Conservation (phyloP, 2,329 filamentous ascomycete genomes). For the Apiospora rasikravindrae region DNA sequence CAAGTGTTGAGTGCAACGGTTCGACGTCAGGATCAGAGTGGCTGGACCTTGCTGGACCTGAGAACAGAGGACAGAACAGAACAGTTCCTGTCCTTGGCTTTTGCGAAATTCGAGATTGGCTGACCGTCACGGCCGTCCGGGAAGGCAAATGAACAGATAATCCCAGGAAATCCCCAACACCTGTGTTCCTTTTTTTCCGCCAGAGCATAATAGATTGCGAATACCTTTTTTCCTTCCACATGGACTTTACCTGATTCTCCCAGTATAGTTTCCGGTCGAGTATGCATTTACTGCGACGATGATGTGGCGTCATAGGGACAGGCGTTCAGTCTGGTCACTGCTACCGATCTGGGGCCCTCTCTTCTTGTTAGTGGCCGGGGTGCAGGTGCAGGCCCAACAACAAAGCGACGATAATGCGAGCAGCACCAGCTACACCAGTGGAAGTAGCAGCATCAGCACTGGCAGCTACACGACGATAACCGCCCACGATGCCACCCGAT, state of each 20-base stretch:
- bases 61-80: neutral
- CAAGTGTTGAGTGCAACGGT: conserved; percentile 16
- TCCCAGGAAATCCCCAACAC: neutral
- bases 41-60: neutral
- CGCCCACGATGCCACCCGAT: neutral
- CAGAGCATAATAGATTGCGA: neutral
- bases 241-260: conserved; percentile 9
- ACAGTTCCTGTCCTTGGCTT: neutral
- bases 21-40: conserved; percentile 5
- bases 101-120: conserved; percentile 1
- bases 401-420: neutral
- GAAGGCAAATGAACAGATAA: neutral
- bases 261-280: conserved; percentile 3
- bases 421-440: neutral
- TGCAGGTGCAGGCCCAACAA: conserved; percentile 18
- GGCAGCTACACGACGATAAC: neutral
- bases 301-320: conserved; percentile 20
- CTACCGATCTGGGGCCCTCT: conserved; percentile 8
- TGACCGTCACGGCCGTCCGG: neutral
- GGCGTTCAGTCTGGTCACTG: conserved; percentile 18
- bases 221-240: conserved; percentile 2
- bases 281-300: conserved; percentile 18
- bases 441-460: neutral
- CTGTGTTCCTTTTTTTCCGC: neutral
- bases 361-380: neutral